Conservation (phyloP, 805 yeast species). For the Sugiyamaella lignohabitans region DNA sequence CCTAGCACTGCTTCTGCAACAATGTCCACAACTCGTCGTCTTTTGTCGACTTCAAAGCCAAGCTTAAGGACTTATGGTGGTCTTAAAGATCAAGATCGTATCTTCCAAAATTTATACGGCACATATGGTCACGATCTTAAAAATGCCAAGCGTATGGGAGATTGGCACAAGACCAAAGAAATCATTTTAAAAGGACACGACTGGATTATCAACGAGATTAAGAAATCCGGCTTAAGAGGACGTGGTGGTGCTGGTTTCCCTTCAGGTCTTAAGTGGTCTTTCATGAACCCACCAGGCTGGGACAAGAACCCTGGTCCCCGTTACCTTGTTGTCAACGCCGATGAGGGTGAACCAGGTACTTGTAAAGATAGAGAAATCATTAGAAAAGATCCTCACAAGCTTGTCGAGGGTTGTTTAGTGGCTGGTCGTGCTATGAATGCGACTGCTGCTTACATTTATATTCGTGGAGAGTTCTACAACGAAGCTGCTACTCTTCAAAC, state of each 20-base stretch:
- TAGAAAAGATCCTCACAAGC: slow-evolving; percentile 86
- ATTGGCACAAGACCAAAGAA: slow-evolving; percentile 89
- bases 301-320: slow-evolving; percentile 86
- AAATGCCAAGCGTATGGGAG: slow-evolving; percentile 73
- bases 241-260: slow-evolving; percentile 96
- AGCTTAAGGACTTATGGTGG: slow-evolving; percentile 54
- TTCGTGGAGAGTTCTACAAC: slow-evolving; percentile 84
- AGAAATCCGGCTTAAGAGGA: slow-evolving; percentile 78
- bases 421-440: slow-evolving; percentile 93
- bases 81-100: slow-evolving; percentile 74
- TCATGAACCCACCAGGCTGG: slow-evolving; percentile 96
- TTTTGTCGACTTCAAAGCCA: slow-evolving; percentile 1
- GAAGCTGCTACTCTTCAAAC: slow-evolving; percentile 68
- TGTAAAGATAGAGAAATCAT: slow-evolving; percentile 89
- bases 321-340: slow-evolving; percentile 83
- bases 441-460: slow-evolving; percentile 85
- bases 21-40: not conserved
- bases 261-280: slow-evolving; percentile 84
- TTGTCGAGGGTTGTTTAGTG: slow-evolving; percentile 83
- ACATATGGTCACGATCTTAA: slow-evolving; percentile 70
- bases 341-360: slow-evolving; percentile 94
- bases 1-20: not conserved
- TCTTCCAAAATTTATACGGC: slow-evolving; percentile 77
- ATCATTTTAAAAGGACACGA: slow-evolving; percentile 74
- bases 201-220: slow-evolving; percentile 86